Evolutionary conservation across 2,329 filamentous ascomycete species (phyloP).

Genomic region (Dichotomopilus funicola): DNA sequence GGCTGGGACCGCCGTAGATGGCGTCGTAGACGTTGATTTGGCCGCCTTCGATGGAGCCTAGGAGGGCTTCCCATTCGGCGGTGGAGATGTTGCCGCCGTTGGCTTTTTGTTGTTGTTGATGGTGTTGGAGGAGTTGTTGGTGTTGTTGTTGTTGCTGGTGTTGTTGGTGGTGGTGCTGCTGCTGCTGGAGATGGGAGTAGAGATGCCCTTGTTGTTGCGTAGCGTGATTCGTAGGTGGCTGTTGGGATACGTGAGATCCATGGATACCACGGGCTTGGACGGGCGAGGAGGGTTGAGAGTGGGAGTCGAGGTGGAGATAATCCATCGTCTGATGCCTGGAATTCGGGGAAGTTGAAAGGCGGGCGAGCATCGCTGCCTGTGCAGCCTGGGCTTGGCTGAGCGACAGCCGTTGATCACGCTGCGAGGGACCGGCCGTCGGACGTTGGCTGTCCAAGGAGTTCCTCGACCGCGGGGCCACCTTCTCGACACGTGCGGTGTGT

Average conservation of each 20-base stretch:
- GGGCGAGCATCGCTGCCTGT: slow-evolving; percentile 30
- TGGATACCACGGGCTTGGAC: slow-evolving; percentile 31
- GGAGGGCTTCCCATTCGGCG: slow-evolving; percentile 74
- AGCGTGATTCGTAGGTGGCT: slow-evolving; percentile 12
- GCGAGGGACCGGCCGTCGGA: slow-evolving; percentile 34
- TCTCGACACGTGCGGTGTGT: slow-evolving; percentile 27
- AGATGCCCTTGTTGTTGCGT: slow-evolving; percentile 26
- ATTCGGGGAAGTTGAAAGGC: slow-evolving; percentile 32
- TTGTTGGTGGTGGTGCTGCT: too few species aligned
- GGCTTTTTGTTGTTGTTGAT: too few species aligned
- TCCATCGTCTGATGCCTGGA: slow-evolving; percentile 47
- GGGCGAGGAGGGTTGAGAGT: slow-evolving; percentile 45
- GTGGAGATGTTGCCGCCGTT: slow-evolving; percentile 46
- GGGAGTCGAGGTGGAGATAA: slow-evolving; percentile 46
- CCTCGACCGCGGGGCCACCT: slow-evolving; percentile 37
- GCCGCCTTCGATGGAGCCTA: slow-evolving; percentile 73
- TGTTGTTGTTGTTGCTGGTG: too few species aligned
- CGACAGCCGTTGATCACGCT: slow-evolving; percentile 44
- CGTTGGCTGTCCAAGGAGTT: slow-evolving; percentile 43
- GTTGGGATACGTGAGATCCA: slow-evolving; percentile 25
- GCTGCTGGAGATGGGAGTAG: slow-evolving; percentile 30
- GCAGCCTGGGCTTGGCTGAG: slow-evolving; percentile 35
- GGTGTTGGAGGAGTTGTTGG: too few species aligned
- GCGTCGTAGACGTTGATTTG: slow-evolving; percentile 78
- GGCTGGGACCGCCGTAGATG: slow-evolving; percentile 63